Base-by-base conservation (phyloP, 2,329 filamentous ascomycete species). In the Alternaria brassicicola region DNA sequence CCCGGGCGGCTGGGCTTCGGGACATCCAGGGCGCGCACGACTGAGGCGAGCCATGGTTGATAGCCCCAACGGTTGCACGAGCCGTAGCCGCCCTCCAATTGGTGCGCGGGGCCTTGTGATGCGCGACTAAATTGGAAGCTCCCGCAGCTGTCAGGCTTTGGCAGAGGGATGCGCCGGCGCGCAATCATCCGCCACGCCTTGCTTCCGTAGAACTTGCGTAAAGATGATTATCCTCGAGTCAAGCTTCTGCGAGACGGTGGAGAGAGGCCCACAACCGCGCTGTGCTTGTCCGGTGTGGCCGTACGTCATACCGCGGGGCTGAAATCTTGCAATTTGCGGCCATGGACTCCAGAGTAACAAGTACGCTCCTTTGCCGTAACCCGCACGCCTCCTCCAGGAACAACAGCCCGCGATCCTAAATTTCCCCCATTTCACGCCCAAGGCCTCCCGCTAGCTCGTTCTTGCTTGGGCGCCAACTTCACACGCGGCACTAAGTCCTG, bases 271-370 rank as follows among this genome's bases (percentile, higher is more conserved):
- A 52, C 48, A n/a, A 7, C 51, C 50, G 35, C 48, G 21, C 36
- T 41, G 56, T 53, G 35, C 48, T 46, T 53, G 42, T n/a, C 36
- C 42, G 36, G 48, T 54, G 50, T 52, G 41, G 26, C 48, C 31
- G 42, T 62, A 62, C 59, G 59, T 62, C 59, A 62, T 62, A 52
- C 49, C 45, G 59, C 49, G 33, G 52, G 43, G 38, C 48, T 55
- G 55, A 49, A 59, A 53, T 50, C 52, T 46, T 62, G 59, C 59
- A 59, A 62, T 36, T 49, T 54, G 51, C 59, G 48, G 54, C 52
- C 47, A 49, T 30, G 38, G 51, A 52, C 38, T 30, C 28, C 17
- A 30, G 36, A 48, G 25, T 23, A 59, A 17, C 56, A 47, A 52
- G 48, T 35, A 46, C 26, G 15, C 35, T 28, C 48, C 48, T 55